phyloP scores from a whole-genome alignment of 805 yeast genomes.

The Maudiozyma turicensis region DNA sequence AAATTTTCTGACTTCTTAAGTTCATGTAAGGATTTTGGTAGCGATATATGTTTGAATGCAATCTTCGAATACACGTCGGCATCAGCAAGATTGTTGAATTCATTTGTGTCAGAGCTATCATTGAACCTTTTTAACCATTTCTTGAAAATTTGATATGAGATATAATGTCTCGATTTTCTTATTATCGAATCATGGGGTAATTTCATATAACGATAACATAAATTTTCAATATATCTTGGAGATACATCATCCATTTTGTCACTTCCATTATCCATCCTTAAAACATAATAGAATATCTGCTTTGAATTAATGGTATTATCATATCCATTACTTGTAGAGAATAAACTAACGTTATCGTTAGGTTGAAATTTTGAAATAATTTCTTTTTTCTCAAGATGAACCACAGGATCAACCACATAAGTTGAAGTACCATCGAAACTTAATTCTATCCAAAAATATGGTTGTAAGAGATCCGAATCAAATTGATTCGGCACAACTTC shows the following conservation, averaged over 20 bases:
- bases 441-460: slow-evolving; percentile 22
- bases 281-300: slow-evolving; percentile 15
- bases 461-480: slow-evolving; percentile 21
- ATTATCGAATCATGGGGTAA: slow-evolving; percentile 2
- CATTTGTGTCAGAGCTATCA: background rate
- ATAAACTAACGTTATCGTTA: background rate
- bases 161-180: slow-evolving; percentile 5
- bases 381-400: slow-evolving; percentile 9
- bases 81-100: background rate
- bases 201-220: slow-evolving; percentile 13
- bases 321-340: no score
- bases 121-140: slow-evolving; percentile 2
- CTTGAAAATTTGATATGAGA: slow-evolving; percentile 5
- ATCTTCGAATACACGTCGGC: background rate
- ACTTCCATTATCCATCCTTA: slow-evolving; percentile 7
- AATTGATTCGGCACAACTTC: slow-evolving; percentile 14
- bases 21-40: slow-evolving; percentile 10
- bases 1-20: slow-evolving; percentile 14
- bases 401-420: slow-evolving; percentile 20
- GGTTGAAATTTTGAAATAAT: slow-evolving; percentile 10
- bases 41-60: slow-evolving; percentile 7
- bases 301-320: background rate
- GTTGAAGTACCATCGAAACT: slow-evolving; percentile 3
- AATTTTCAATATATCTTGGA: slow-evolving; percentile 15
- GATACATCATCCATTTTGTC: slow-evolving; percentile 14